Conservation (phyloP, 2,329 filamentous ascomycete genomes). For the Calonectria crousiana region DNA sequence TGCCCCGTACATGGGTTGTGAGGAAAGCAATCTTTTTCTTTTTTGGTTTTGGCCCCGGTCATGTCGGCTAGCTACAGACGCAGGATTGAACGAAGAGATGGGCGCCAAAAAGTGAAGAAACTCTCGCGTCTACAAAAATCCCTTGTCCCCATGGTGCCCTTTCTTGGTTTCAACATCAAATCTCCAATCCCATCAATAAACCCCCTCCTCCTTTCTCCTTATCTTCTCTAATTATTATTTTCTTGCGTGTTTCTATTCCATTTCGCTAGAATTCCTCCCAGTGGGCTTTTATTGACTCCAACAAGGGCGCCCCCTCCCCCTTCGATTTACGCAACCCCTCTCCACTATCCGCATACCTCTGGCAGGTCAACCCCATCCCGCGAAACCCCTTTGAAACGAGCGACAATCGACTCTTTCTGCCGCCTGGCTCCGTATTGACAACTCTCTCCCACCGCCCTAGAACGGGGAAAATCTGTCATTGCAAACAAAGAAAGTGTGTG, state of each 20-base stretch:
- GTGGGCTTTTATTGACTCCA: slow-evolving; percentile 17
- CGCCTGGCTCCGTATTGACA: slow-evolving; percentile 32
- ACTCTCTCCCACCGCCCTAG: slow-evolving; percentile 25
- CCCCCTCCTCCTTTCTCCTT: slow-evolving; percentile 14
- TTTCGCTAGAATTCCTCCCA: slow-evolving; percentile 34
- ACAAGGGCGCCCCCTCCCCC: slow-evolving; percentile 8
- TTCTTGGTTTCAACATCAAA: slow-evolving; percentile 22
- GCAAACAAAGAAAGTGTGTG: slow-evolving; percentile 5
- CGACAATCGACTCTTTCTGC: background rate
- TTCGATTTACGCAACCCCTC: slow-evolving; percentile 5
- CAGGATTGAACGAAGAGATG: background rate
- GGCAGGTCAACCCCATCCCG: slow-evolving; percentile 25
- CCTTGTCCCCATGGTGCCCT: slow-evolving; percentile 12
- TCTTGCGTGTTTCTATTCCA: slow-evolving; percentile 14
- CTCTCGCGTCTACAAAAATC: slow-evolving; percentile 22
- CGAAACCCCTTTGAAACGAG: slow-evolving; percentile 30
- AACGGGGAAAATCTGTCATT: slow-evolving; percentile 20
- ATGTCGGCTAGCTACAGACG: slow-evolving; percentile 6
- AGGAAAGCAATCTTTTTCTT: background rate
- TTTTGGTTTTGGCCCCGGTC: background rate
- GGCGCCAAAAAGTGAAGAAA: slow-evolving; percentile 17
- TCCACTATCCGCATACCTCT: slow-evolving; percentile 28
- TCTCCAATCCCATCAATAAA: slow-evolving; percentile 20
- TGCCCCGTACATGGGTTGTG: background rate
- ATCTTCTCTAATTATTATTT: slow-evolving; percentile 9